A percentile compares a stretch with the other conserved stretches of the same genome.
phyloP scores from a whole-genome alignment of 75 land plant species.

The Cunninghamia lanceolata region DNA sequence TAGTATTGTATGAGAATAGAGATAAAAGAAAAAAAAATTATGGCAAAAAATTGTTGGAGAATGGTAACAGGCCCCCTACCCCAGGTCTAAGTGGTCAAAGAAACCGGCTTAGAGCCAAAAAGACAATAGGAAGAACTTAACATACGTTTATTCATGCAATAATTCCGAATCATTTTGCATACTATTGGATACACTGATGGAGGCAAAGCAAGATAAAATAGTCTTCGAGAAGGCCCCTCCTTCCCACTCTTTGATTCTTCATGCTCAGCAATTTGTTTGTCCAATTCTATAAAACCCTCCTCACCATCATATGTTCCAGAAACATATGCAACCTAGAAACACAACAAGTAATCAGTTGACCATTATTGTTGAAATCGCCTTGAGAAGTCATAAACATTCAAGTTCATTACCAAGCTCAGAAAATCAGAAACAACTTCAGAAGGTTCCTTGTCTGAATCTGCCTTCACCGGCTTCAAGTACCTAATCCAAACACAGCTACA shows the following conservation, averaged over 20 bases:
- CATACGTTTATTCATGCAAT: conserved; percentile 81
- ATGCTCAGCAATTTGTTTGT: conserved; percentile 55
- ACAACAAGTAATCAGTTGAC: conserved; percentile 2
- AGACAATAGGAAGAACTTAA: not conserved
- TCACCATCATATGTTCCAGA: conserved; percentile 80
- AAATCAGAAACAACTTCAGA: conserved; percentile 50
- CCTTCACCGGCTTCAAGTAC: conserved; percentile 51
- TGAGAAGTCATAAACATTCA: not conserved
- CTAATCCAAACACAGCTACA: conserved; percentile 24
- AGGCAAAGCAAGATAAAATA: conserved; percentile 95
- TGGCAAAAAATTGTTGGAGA: no score
- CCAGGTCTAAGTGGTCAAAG: no score
- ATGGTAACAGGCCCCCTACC: no score
- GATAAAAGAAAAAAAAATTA: not conserved
- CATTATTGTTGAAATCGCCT: not conserved
- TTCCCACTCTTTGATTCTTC: conserved; percentile 51
- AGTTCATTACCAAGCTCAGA: conserved; percentile 59
- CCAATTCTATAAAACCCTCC: conserved; percentile 64
- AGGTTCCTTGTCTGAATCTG: conserved; percentile 39
- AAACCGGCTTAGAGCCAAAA: no score
- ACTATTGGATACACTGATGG: conserved; percentile 95
- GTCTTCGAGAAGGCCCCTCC: conserved; percentile 65
- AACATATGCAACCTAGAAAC: conserved; percentile 74
- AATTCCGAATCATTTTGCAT: conserved; percentile 68
- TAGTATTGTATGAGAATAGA: not conserved